Base-by-base conservation (phyloP, 1,139 yeast genomes). In the Eremothecium cymbalariae region DNA sequence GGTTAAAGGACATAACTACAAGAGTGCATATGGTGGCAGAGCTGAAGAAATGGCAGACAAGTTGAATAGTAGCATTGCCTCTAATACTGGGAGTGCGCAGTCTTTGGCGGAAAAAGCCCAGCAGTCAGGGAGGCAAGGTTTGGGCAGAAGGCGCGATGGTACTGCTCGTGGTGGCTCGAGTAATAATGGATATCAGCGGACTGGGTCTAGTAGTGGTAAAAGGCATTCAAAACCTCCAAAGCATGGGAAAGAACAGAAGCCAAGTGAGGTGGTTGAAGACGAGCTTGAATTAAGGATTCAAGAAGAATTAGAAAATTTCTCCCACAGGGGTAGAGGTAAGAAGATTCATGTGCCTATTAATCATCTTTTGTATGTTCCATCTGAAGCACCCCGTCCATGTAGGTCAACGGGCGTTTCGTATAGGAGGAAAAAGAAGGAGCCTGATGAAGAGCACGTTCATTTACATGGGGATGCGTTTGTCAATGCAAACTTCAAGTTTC, bases 401-500 rank as follows among this genome's bases (percentile, higher is more conserved):
- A 32, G 33, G 25, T 39, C 27, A 26, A 19, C 29, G 7, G n/a
- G n/a, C n/a, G n/a, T n/a, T n/a, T 4, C 31, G 4, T 32, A 42
- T 16, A 25, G 37, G 25, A 40, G 52, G 36, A 46, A 51, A 40
- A 44, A 48, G 31, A 44, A 45, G 32, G 45, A 45, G 22, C 38
- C 44, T 16, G 50, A 53, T 15, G 51, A 55, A 6, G 50, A 47
- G n/a, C 51, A 48, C 25, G 38, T 53, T 7, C 72, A 68, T 35
- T 60, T 81, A 13, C 74, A 72, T 18, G 94, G 94, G 3, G 73
- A 78, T 62, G 65, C 77, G 4, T 88, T 77, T 48, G 78, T 86
- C 41, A 90, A 90, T 54, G 88, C 88, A 20, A 81, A 83, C 51
- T 88, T 82, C 55, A 74, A 85, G 47, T 82, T 90, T 51, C 71